phyloP scores from a whole-genome alignment of 257 asterid species.

The Gentiana macrophylla region DNA sequence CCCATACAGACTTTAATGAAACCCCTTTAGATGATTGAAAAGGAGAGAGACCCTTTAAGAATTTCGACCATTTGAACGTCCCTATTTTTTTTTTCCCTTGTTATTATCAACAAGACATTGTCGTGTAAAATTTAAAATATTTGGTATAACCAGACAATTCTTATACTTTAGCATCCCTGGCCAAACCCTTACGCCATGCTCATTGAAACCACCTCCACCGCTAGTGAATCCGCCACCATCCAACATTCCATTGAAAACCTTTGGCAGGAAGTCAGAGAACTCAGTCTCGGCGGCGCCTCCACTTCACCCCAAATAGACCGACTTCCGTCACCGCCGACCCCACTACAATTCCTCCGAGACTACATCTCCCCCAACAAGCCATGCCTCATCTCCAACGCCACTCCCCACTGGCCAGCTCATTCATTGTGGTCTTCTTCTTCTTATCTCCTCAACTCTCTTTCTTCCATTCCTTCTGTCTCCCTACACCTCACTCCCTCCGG shows the following conservation, averaged over 20 bases:
- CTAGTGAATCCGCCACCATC: conserved; percentile 4
- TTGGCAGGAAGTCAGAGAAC: conserved; percentile 77
- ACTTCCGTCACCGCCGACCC: conserved; percentile 59
- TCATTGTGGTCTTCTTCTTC: conserved; percentile 50
- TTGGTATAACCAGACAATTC: too few species aligned
- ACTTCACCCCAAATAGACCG: conserved; percentile 30
- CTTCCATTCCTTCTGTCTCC: conserved; percentile 49
- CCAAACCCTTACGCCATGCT: too few species aligned
- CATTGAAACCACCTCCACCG: too few species aligned
- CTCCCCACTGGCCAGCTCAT: conserved; percentile 72
- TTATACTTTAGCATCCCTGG: too few species aligned
- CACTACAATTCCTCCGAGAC: conserved; percentile 73
- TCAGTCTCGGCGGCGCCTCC: conserved; percentile 38
- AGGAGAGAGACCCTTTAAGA: too few species aligned
- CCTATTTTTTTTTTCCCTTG: too few species aligned
- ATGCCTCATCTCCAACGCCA: conserved; percentile 27
- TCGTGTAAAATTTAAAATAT: too few species aligned
- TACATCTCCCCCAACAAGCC: conserved; percentile 17
- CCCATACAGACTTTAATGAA: too few species aligned
- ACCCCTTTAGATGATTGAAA: too few species aligned
- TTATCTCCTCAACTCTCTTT: conserved; percentile 55
- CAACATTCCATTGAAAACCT: conserved; percentile 34
- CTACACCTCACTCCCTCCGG: conserved; percentile 91
- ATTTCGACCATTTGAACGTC: too few species aligned
- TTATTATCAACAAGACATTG: too few species aligned